Evolutionary conservation across 2,329 filamentous ascomycete genomes (phyloP).

Genomic region (Paraconiothyrium brasiliense): DNA sequence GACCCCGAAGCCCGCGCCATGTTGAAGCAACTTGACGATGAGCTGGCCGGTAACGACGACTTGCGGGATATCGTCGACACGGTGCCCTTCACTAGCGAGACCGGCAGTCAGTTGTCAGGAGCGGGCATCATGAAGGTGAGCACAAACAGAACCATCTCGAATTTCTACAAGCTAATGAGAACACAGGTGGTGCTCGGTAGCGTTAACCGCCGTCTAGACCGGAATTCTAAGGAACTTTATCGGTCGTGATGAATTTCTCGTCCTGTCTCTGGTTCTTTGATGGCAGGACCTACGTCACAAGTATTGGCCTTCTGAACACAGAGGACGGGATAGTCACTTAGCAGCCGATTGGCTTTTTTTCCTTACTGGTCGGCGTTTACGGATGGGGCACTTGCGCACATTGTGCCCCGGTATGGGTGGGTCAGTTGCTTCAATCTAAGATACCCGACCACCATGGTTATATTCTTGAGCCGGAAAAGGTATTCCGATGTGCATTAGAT

Average conservation of each 20-base stretch:
- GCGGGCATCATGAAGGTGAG: conserved; percentile 76
- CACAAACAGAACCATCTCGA: not conserved
- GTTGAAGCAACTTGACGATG: conserved; percentile 79
- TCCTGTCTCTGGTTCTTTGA: not conserved
- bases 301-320: not conserved
- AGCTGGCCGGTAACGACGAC: conserved; percentile 61
- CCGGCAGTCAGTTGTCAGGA: conserved; percentile 66
- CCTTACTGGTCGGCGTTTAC: not conserved
- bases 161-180: not conserved
- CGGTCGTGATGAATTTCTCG: conserved; percentile 8
- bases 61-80: conserved; percentile 93
- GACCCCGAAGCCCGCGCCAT: conserved; percentile 72
- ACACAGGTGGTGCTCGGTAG: conserved; percentile 70
- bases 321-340: not conserved
- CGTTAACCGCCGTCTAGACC: conserved; percentile 73
- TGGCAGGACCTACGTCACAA: too few relatives aligned
- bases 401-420: conserved; percentile 5
- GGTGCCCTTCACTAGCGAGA: conserved; percentile 72
- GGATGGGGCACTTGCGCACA: not conserved
- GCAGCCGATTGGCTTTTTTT: not conserved
- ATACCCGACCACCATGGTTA: conserved; percentile 3
- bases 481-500: conserved; percentile 1
- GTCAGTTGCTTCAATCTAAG: conserved; percentile 5
- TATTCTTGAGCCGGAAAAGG: not conserved
- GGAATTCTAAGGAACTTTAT: conserved; percentile 48